Base-by-base conservation (phyloP, 1,284 basidiomycete genomes). In the Heterobasidion irregulare region DNA sequence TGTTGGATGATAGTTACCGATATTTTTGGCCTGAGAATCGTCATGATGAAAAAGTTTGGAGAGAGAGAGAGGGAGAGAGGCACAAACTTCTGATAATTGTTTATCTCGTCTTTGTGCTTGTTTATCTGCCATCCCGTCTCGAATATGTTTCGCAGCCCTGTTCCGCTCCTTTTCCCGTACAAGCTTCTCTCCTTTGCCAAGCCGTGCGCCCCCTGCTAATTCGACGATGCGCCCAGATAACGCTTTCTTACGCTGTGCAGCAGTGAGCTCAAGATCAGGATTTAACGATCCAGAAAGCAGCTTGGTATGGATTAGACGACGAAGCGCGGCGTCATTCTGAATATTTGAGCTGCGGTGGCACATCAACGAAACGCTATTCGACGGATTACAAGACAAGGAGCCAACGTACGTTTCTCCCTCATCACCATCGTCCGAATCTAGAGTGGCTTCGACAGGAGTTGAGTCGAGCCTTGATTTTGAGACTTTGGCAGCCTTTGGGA, bases 1-100 rank as follows among this genome's bases (percentile, higher is more conserved):
- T 8, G 76, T 73, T 38, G 85, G 87, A 61, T 92, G 88, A 64
- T 90, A 92, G 65, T 89, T 91, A 15, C 89, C 89, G 56, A 88
- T 62, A 58, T 86, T 78, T 68, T 91, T 92, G 2, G 88, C 87
- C 89, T 84, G 15, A 15, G 34, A 7, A 50, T 6, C 7, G 34
- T 13, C 12, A 50, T 13, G 46, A 47, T 57, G 18, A 15, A 18
- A 9, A 16, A 8, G 10, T 15, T 26, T 18, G n/a, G 16, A 48
- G 13, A n/a, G 32, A 10, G n/a, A 8, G 35, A 55, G 38, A 51
- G 49, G 38, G 44, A 53, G 33, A 61, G 6, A 35, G 35, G n/a
- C 12, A 61, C 56, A 13, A 47, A 89, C 89, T 80, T 89, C 84
- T 63, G 86, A 82, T 4, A 91, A 67, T 47, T 78, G 63, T 57